Percentiles rank a stretch among this genome's conserved stretches.
Evolutionary conservation across 805 yeast species (phyloP).

Genomic region (Debaryomyces prosopidis): DNA sequence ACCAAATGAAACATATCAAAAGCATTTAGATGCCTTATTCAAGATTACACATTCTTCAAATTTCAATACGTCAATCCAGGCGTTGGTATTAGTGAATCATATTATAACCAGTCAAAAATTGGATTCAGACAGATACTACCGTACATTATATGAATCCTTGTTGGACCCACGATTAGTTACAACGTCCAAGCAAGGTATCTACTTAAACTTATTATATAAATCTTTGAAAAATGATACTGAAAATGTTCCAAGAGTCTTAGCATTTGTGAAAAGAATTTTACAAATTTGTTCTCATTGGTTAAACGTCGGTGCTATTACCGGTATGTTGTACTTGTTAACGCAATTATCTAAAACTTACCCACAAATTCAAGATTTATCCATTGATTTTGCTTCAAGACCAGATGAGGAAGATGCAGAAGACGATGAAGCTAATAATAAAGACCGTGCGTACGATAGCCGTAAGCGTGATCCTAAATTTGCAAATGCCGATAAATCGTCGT

Average conservation of each 20-base stretch:
- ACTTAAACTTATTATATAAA: conserved; percentile 81
- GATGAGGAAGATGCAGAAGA: conserved; percentile 42
- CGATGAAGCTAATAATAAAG: conserved; percentile 11
- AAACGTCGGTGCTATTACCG: conserved; percentile 83
- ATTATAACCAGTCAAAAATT: conserved; percentile 63
- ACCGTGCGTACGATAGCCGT: conserved; percentile 67
- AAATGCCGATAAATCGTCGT: conserved; percentile 75
- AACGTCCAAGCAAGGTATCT: conserved; percentile 93
- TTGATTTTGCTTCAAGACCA: conserved; percentile 47
- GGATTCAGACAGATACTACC: conserved; percentile 69
- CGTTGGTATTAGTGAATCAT: conserved; percentile 81
- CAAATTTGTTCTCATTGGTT: conserved; percentile 87
- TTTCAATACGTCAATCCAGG: conserved; percentile 92
- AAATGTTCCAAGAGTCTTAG: conserved; percentile 65
- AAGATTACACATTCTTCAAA: conserved; percentile 91
- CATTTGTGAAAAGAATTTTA: conserved; percentile 86
- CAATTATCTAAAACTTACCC: conserved; percentile 69
- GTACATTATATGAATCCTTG: conserved; percentile 86
- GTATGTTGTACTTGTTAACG: conserved; percentile 72
- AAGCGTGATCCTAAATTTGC: conserved; percentile 93
- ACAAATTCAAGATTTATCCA: conserved; percentile 62
- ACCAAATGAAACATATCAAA: conserved; percentile 65
- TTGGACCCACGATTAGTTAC: conserved; percentile 77
- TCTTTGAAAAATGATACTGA: conserved; percentile 69
- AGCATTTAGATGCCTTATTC: conserved; percentile 82